Conservation (phyloP, 1,284 basidiomycete genomes). For the Irpex sp. region DNA sequence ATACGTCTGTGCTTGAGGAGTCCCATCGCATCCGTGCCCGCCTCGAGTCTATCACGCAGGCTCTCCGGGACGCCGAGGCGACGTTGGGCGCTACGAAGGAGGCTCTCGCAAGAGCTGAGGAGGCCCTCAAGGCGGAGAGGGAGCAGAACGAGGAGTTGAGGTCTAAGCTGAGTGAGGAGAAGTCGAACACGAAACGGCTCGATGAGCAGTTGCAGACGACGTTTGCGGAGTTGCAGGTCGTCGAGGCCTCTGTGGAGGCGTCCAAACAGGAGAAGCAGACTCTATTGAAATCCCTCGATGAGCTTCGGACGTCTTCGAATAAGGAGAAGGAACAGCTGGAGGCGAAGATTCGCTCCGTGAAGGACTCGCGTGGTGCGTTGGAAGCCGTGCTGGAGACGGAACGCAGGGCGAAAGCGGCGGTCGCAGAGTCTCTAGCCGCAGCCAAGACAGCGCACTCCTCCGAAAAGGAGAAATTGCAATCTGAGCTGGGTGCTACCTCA, state of each 20-base stretch:
- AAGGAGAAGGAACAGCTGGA: background rate
- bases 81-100: background rate
- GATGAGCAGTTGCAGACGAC: background rate
- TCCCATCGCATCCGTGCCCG: background rate
- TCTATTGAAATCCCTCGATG: background rate
- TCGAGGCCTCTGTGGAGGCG: background rate
- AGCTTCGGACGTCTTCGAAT: background rate
- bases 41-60: background rate
- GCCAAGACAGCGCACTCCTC: background rate
- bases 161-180: background rate
- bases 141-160: background rate
- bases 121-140: conserved; percentile 3
- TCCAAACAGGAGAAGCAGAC: background rate
- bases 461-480: background rate
- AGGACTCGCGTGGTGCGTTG: background rate
- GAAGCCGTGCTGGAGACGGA: background rate
- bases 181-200: background rate
- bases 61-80: background rate
- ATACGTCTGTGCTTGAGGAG: background rate
- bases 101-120: background rate
- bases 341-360: background rate
- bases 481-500: background rate
- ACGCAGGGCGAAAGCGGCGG: background rate
- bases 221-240: background rate
- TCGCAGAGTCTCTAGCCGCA: background rate